These are phyloP conservation scores for Excoecaria agallocha DNA, from an alignment of 345 rosid genomes.

Conservation along the genomic window DNA sequence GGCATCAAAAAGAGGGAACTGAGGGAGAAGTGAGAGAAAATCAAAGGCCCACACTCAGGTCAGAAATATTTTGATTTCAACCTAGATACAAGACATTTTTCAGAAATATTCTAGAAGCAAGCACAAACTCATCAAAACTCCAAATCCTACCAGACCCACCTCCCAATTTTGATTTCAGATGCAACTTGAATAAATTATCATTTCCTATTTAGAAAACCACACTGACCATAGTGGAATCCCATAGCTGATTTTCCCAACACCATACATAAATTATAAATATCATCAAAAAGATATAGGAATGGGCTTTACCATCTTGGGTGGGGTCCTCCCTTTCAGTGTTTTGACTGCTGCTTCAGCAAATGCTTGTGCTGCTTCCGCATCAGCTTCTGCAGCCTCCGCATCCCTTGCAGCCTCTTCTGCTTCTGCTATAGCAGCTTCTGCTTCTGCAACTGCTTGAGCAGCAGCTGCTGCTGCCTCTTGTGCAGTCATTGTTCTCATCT, in stretches of 20 bases:
- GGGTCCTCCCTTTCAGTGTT: conserved; percentile 60
- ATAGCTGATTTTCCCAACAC: not conserved
- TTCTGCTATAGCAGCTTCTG: conserved; percentile 85
- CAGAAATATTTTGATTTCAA: not conserved
- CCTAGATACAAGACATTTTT: not conserved
- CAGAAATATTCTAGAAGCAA: not conserved
- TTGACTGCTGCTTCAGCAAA: conserved; percentile 81
- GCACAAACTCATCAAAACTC: too few relatives aligned
- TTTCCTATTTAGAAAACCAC: not conserved
- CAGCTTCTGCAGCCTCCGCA: conserved; percentile 93
- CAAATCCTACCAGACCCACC: not conserved
- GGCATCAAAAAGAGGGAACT: not conserved
- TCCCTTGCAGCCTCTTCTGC: conserved; percentile 97
- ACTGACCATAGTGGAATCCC: not conserved
- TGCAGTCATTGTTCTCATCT: conserved; percentile 77
- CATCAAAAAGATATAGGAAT: not conserved
- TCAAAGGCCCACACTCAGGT: not conserved
- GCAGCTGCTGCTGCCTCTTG: conserved; percentile 87
- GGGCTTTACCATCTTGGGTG: conserved; percentile 27
- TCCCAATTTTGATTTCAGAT: not conserved
- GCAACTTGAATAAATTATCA: not conserved
- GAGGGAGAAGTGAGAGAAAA: not conserved
- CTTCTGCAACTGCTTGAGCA: conserved; percentile 86
- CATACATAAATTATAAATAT: not conserved
- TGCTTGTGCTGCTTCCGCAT: conserved; percentile 92